Percentiles rank a stretch among this genome's conserved stretches.
Conservation (phyloP, 2,329 filamentous ascomycete genomes). For the Fusarium chuoi region DNA sequence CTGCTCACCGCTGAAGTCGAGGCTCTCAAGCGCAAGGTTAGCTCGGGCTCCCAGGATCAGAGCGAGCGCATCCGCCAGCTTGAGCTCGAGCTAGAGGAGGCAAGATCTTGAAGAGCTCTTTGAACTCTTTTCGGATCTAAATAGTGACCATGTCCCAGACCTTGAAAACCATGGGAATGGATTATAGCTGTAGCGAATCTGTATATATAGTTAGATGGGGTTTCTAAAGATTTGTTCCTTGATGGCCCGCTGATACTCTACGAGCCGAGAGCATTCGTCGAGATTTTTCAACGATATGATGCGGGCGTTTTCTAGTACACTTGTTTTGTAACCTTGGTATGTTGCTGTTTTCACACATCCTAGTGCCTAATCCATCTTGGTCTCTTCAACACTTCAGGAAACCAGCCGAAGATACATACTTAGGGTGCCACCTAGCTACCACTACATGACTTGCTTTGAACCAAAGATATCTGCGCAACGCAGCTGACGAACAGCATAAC, state of each 20-base stretch:
- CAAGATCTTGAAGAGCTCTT: conserved; percentile 59
- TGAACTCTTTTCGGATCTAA: neutral
- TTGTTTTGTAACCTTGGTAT: neutral
- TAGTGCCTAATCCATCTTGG: neutral
- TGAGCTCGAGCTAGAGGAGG: conserved; percentile 74
- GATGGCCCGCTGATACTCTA: conserved; percentile 13
- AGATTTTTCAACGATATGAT: neutral
- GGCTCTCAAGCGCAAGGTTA: conserved; percentile 80
- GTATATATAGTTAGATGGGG: conserved; percentile 41
- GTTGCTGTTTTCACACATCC: neutral
- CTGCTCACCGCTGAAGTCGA: conserved; percentile 79
- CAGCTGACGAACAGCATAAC: neutral
- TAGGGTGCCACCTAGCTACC: neutral
- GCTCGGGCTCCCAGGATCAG: conserved; percentile 66
- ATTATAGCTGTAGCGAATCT: conserved; percentile 38
- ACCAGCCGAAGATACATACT: neutral
- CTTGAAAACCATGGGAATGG: conserved; percentile 24
- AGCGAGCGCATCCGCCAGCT: conserved; percentile 74
- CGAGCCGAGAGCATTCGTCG: neutral
- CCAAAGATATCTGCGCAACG: neutral
- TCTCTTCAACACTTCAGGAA: neutral
- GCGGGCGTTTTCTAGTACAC: neutral
- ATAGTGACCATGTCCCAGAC: neutral
- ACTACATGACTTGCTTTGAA: neutral
- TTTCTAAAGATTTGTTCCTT: conserved; percentile 41